Evolutionary conservation across 2,329 filamentous ascomycete genomes (phyloP), one percentile per base, ranked within the genome.

Genomic region (Trichoderma gracile): DNA sequence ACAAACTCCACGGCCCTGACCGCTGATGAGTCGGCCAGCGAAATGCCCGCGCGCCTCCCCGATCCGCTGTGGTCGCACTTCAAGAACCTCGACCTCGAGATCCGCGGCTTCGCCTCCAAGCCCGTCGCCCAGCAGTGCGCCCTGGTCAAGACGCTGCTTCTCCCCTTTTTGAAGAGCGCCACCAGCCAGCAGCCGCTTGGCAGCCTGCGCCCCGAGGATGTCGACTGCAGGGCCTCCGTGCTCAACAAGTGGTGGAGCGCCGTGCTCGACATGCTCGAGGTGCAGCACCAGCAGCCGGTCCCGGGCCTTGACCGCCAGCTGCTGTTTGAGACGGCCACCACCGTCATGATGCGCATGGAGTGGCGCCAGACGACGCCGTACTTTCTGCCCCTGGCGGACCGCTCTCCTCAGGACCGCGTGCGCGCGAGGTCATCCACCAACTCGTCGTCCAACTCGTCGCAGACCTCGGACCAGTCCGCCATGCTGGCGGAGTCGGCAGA

Each of bases 171-270:
- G 49, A 84, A 86, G 64, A 87, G 84, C 58, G 88, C 93, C 70
- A 84, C 85, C 66, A 79, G 84, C 40, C 89, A 94, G 71, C 78
- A 85, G 1, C 92, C 90, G 9, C 89, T 86, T 70, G 78, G 77
- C 65, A 73, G 74, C 17, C 80, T 97, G 52, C 80, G 85, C n/a
- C 82, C 91, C 2, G 92, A 96, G 77, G 92, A 96, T 73, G 77
- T 97, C 50, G 93, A 97, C 71, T 85, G 90, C 42, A 85, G 93
- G 66, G 85, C 90, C 2, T 87, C 87, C 50, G 91, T 96, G 54
- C 78, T 97, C 65, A 92, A 95, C 74, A 93, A 91, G 73, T 97
- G 93, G 93, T 97, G 93, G 93, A 89, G 83, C 49, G 88, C 86
- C 1, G 80, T 97, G 45, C 78, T 97, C 63, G 92, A 95, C 66